Percentiles rank a stretch among this genome's conserved stretches.
Evolutionary conservation across 352 stramenopile species (phyloP).

Genomic region (Phytopythium litorale): DNA sequence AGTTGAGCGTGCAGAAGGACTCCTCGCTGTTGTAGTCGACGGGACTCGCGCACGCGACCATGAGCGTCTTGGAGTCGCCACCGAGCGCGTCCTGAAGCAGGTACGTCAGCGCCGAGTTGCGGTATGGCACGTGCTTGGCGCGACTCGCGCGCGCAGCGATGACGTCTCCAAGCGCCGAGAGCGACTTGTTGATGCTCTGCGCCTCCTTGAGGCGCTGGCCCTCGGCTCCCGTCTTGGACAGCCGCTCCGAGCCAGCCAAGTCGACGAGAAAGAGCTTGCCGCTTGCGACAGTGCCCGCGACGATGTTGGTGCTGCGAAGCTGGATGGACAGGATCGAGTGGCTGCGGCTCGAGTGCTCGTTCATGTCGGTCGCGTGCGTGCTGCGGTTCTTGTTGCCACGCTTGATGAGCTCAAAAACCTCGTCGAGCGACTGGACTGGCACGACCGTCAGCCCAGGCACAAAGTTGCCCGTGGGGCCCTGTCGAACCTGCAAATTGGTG

Average conservation of each 20-base stretch:
- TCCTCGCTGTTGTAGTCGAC: slow-evolving; percentile 92
- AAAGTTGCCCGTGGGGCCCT: slow-evolving; percentile 83
- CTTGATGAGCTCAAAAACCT: slow-evolving; percentile 86
- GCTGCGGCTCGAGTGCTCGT: slow-evolving; percentile 86
- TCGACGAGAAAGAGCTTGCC: slow-evolving; percentile 88
- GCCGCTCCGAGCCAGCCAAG: slow-evolving; percentile 84
- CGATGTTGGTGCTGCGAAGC: slow-evolving; percentile 78
- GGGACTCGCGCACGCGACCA: slow-evolving; percentile 89
- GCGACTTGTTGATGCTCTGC: slow-evolving; percentile 93
- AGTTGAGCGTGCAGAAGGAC: slow-evolving; percentile 93
- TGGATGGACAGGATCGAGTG: slow-evolving; percentile 87
- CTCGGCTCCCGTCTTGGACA: slow-evolving; percentile 88
- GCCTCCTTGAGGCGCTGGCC: slow-evolving; percentile 88
- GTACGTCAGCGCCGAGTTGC: slow-evolving; percentile 94
- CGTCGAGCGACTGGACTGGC: slow-evolving; percentile 67
- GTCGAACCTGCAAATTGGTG: slow-evolving; percentile 80
- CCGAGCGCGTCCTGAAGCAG: slow-evolving; percentile 91
- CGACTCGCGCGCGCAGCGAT: slow-evolving; percentile 89
- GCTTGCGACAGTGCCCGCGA: slow-evolving; percentile 65
- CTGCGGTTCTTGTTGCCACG: slow-evolving; percentile 84
- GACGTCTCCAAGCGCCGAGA: slow-evolving; percentile 96
- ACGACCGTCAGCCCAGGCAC: slow-evolving; percentile 75
- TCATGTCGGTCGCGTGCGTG: slow-evolving; percentile 87
- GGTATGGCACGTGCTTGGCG: slow-evolving; percentile 92
- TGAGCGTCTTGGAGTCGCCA: slow-evolving; percentile 91